Conservation (phyloP, 257 asterid species). For the Verbena officinalis region DNA sequence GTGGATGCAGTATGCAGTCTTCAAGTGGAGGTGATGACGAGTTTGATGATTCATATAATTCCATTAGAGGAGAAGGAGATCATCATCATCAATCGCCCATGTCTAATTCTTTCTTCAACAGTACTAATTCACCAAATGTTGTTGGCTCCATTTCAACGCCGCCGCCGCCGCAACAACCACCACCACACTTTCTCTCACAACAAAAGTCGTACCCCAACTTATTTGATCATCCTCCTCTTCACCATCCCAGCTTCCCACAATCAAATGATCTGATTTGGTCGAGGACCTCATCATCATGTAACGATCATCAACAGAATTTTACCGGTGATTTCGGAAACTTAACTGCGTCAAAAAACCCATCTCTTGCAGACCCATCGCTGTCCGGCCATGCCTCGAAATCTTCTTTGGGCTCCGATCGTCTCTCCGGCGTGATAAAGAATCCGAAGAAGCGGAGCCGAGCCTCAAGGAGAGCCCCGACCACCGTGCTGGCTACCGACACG, state of each 20-base stretch:
- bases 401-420: background rate
- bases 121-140: constrained; percentile 28
- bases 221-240: constrained; percentile 48
- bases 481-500: constrained; percentile 84
- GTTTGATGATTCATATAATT: no score
- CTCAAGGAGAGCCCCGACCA: constrained; percentile 80
- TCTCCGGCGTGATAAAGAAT: constrained; percentile 42
- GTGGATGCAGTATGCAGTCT: constrained; percentile 74
- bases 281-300: constrained; percentile 46
- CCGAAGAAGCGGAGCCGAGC: constrained; percentile 85
- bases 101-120: constrained; percentile 55
- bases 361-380: background rate
- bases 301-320: constrained; percentile 22
- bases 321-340: constrained; percentile 34
- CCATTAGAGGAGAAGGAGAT: no score
- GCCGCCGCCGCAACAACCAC: constrained; percentile 18
- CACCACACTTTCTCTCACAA: constrained; percentile 34
- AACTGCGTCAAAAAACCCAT: constrained; percentile 24
- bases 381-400: constrained; percentile 17
- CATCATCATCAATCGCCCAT: constrained; percentile 33
- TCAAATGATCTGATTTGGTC: constrained; percentile 67
- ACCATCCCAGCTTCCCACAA: no score
- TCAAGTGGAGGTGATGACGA: constrained; percentile 78
- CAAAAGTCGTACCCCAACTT: constrained; percentile 47
- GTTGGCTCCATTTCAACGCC: constrained; percentile 36